Evolutionary conservation across 1,284 basidiomycete genomes (phyloP).

Genomic region (Abortiporus biennis): DNA sequence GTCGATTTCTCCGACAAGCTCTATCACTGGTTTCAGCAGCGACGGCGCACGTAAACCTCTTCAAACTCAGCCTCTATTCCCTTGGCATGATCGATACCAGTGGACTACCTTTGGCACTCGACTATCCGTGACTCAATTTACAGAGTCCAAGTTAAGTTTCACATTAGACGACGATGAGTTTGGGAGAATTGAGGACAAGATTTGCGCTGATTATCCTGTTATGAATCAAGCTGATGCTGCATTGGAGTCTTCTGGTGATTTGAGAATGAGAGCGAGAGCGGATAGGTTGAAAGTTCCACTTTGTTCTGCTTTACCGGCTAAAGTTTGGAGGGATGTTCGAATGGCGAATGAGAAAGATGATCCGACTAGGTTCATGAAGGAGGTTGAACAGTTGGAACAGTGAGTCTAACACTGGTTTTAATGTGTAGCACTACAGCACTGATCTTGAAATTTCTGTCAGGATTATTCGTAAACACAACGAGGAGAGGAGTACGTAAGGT

Average conservation of each 20-base stretch:
- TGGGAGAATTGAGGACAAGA: slow-evolving; percentile 11
- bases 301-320: slow-evolving; percentile 15
- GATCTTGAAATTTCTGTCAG: too few relatives aligned
- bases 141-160: slow-evolving; percentile 15
- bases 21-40: neutral
- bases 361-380: slow-evolving; percentile 12
- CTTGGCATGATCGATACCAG: slow-evolving; percentile 14
- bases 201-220: slow-evolving; percentile 6
- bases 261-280: slow-evolving; percentile 2
- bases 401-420: slow-evolving; percentile 12
- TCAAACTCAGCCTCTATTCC: slow-evolving; percentile 15
- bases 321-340: slow-evolving; percentile 20
- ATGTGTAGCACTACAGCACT: neutral
- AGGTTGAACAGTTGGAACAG: slow-evolving; percentile 12
- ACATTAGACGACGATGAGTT: slow-evolving; percentile 17
- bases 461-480: too few relatives aligned
- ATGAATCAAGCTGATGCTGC: neutral
- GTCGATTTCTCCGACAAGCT: slow-evolving; percentile 12
- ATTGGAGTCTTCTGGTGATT: neutral
- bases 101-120: slow-evolving; percentile 20
- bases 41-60: slow-evolving; percentile 7
- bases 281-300: slow-evolving; percentile 12
- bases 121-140: slow-evolving; percentile 12
- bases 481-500: too few relatives aligned
- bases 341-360: slow-evolving; percentile 13